phyloP scores from a whole-genome alignment of 768 basidiomycete species.

The Kwoniella dendrophila region DNA sequence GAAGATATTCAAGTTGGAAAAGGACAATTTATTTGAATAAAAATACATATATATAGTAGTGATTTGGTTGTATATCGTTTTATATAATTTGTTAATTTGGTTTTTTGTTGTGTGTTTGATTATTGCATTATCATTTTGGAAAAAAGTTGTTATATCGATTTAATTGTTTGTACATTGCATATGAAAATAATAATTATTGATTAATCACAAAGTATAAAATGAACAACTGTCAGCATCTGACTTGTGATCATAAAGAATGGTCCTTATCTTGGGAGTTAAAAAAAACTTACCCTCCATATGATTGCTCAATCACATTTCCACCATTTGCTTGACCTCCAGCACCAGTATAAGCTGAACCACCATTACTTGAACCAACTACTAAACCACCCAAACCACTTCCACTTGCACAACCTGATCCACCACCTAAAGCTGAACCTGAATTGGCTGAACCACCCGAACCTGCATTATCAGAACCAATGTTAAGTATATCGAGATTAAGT shows the following conservation, averaged over 20 bases:
- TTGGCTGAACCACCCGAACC: slow-evolving; percentile 42
- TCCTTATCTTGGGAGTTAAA: background rate
- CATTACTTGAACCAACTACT: slow-evolving; percentile 30
- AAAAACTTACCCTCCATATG: slow-evolving; percentile 28
- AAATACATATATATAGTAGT: slow-evolving; percentile 3
- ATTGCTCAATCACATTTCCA: slow-evolving; percentile 26
- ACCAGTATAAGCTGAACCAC: slow-evolving; percentile 27
- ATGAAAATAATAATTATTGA: background rate
- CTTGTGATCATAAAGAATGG: background rate
- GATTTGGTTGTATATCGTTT: too few relatives aligned
- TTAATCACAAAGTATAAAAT: background rate
- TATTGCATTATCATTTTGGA: too few relatives aligned
- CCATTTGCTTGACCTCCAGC: slow-evolving; percentile 39
- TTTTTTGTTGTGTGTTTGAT: slow-evolving; percentile 1
- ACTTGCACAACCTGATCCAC: slow-evolving; percentile 10
- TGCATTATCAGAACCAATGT: slow-evolving; percentile 45
- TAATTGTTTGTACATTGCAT: too few relatives aligned
- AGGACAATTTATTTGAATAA: background rate
- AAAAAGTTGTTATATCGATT: too few relatives aligned
- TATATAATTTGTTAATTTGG: too few relatives aligned
- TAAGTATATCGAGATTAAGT: slow-evolving; percentile 43
- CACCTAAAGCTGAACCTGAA: slow-evolving; percentile 42
- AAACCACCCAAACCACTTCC: slow-evolving; percentile 15
- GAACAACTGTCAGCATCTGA: background rate
- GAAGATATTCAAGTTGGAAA: too few relatives aligned